phyloP scores from a whole-genome alignment of 768 basidiomycete genomes.

The Suillus americanus region DNA sequence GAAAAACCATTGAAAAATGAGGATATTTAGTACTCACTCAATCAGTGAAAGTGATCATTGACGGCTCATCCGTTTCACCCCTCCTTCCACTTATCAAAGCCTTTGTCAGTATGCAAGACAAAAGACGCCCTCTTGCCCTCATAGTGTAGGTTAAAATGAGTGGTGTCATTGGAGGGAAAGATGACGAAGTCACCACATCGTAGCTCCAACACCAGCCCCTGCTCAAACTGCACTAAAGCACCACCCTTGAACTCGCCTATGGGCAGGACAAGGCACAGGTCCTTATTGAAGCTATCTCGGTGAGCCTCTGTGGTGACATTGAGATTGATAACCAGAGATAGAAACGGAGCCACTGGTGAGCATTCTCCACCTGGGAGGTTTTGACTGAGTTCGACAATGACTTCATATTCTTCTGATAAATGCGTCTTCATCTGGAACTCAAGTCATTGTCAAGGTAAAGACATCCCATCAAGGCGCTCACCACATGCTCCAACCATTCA shows the following conservation, averaged over 20 bases:
- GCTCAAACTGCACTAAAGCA: conserved; percentile 7
- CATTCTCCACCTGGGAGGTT: neutral
- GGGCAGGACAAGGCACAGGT: neutral
- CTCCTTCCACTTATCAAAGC: neutral
- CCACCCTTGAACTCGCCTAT: conserved; percentile 4
- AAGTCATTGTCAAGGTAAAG: too few species aligned
- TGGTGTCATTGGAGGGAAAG: conserved; percentile 1
- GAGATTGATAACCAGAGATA: conserved; percentile 7
- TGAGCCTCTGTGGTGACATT: conserved; percentile 10
- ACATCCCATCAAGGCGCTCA: neutral
- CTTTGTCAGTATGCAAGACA: conserved; percentile 8
- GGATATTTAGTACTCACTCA: too few species aligned
- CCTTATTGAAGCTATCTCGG: neutral
- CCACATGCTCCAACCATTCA: neutral
- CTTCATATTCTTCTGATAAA: conserved; percentile 4
- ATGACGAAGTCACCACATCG: conserved; percentile 7
- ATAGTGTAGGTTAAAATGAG: conserved; percentile 12
- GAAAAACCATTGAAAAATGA: too few species aligned
- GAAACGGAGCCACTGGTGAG: neutral
- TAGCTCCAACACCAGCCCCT: conserved; percentile 7
- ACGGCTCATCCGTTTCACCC: neutral
- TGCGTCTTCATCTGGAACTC: neutral
- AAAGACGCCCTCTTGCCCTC: conserved; percentile 8
- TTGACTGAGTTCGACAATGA: neutral
- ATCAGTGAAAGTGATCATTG: neutral